Base-by-base conservation (phyloP, 192 early-diverging fungal species). In the Phycomyces nitens region DNA sequence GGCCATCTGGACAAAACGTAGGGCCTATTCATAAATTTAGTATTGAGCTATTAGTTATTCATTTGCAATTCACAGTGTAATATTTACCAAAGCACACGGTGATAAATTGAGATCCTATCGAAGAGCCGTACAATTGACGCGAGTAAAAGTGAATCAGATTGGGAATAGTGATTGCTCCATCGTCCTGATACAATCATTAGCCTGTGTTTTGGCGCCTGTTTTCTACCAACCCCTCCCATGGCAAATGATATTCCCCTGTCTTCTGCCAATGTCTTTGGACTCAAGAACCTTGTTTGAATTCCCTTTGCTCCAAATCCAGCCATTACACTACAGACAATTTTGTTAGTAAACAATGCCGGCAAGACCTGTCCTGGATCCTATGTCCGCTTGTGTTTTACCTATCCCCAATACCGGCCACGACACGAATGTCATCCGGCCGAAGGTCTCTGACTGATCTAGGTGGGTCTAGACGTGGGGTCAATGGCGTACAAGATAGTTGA, bases 271-370 rank as follows among this genome's bases (percentile, higher is more conserved):
- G 61, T 66, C 6, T 60, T 50, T 53, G 70, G 41, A n/a, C 61
- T 63, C 16, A 74, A 24, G 22, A 68, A 68, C 11, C 44, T 14
- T 14, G 44, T 47, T 11, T 64, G 56, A 22, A 67, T 53, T 8
- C 79, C 84, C 38, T 81, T 76, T 0, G 78, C 76, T 21, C 52
- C 76, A 66, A 83, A 84, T 29, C 62, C 85, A 20, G 85, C 81
- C 21, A 81, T 83, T 12, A 86, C 79, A 50, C 77, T 83, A 16
- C 18, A 47, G 8, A 42, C 41, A 42, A 10, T 42, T 10, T 42
- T 42, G 14, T 42, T 10, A 47, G 11, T n/a, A 2, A 47, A 18
- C 11, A 47, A 47, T 47, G 44, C 12, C 44, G 18, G 18, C 12
- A 47, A n/a, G n/a, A n/a, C n/a, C n/a, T n/a, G n/a, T n/a, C n/a